A percentile compares a stretch with the other conserved stretches of the same genome.
These are phyloP conservation scores for Kwoniella shandongensis DNA, from an alignment of 768 basidiomycete species.

Conservation along the genomic window DNA sequence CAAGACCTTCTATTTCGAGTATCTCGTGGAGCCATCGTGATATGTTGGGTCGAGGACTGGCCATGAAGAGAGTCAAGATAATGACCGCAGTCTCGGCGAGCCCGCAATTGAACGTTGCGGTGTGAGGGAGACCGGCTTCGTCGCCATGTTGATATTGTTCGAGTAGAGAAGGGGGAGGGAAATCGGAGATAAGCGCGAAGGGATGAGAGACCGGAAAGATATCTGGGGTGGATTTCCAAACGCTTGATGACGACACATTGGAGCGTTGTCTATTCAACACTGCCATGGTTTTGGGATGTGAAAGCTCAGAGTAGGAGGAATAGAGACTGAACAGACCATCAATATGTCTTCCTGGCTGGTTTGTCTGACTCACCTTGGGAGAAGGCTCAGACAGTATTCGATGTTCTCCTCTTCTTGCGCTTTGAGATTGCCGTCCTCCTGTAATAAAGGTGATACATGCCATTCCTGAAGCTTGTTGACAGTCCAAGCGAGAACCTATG, in stretches of 20 bases:
- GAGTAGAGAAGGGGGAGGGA: slow-evolving; percentile 56
- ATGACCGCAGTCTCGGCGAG: slow-evolving; percentile 84
- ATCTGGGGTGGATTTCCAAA: slow-evolving; percentile 65
- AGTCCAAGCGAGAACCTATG: slow-evolving; percentile 60
- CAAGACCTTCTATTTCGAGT: slow-evolving; percentile 84
- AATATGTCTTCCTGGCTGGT: neutral
- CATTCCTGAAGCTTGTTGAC: slow-evolving; percentile 83
- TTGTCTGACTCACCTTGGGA: slow-evolving; percentile 68
- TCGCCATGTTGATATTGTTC: slow-evolving; percentile 41
- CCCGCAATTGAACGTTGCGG: slow-evolving; percentile 65
- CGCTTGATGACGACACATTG: slow-evolving; percentile 51
- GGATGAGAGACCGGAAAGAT: slow-evolving; percentile 94
- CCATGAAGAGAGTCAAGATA: slow-evolving; percentile 73
- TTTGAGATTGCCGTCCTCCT: slow-evolving; percentile 63
- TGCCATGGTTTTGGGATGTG: slow-evolving; percentile 64
- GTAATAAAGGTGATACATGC: slow-evolving; percentile 66
- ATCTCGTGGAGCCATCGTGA: slow-evolving; percentile 73
- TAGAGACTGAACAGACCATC: slow-evolving; percentile 61
- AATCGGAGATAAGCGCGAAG: slow-evolving; percentile 71
- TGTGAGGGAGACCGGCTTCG: slow-evolving; percentile 56
- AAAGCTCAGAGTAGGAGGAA: slow-evolving; percentile 83
- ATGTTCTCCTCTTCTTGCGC: slow-evolving; percentile 88
- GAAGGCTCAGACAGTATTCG: slow-evolving; percentile 74
- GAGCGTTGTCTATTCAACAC: slow-evolving; percentile 70
- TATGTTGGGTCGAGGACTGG: slow-evolving; percentile 75